Percentiles rank a stretch among this genome's conserved stretches.
Evolutionary conservation across 768 basidiomycete species (phyloP).

Genomic region (Phaeotremella fagi): DNA sequence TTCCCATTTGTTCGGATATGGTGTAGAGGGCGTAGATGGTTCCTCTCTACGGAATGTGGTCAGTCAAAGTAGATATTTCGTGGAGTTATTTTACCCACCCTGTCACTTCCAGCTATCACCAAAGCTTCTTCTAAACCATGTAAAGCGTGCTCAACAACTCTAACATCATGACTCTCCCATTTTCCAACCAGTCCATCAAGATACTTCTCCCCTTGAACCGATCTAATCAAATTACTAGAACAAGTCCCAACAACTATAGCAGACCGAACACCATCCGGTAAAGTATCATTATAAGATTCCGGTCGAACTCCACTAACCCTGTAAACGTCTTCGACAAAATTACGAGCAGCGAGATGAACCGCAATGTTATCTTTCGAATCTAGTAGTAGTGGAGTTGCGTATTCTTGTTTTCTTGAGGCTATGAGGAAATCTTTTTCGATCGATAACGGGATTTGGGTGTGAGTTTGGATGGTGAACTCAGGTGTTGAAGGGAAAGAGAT

Average conservation of each 20-base stretch:
- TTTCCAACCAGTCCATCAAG: constrained; percentile 59
- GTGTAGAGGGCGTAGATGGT: constrained; percentile 65
- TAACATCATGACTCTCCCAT: constrained; percentile 63
- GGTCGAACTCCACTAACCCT: constrained; percentile 59
- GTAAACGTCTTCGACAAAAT: constrained; percentile 61
- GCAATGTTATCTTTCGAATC: constrained; percentile 30
- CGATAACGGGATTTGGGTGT: not conserved
- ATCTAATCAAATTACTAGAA: constrained; percentile 58
- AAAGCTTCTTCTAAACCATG: constrained; percentile 61
- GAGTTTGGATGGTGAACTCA: not conserved
- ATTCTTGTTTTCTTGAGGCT: not conserved
- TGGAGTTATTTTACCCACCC: constrained; percentile 21
- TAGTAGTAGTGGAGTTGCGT: constrained; percentile 14
- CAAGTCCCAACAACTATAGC: constrained; percentile 65
- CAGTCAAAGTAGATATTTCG: not conserved
- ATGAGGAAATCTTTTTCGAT: not conserved
- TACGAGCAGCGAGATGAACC: constrained; percentile 52
- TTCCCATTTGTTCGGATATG: constrained; percentile 66
- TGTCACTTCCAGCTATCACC: constrained; percentile 65
- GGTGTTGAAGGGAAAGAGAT: not conserved
- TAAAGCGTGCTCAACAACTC: constrained; percentile 57
- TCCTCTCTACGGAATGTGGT: constrained; percentile 52
- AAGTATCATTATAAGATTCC: constrained; percentile 55
- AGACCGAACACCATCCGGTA: constrained; percentile 38
- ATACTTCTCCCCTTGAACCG: constrained; percentile 53